phyloP scores from a whole-genome alignment of 2,329 filamentous ascomycete species.

The Clonostachys rosea region DNA sequence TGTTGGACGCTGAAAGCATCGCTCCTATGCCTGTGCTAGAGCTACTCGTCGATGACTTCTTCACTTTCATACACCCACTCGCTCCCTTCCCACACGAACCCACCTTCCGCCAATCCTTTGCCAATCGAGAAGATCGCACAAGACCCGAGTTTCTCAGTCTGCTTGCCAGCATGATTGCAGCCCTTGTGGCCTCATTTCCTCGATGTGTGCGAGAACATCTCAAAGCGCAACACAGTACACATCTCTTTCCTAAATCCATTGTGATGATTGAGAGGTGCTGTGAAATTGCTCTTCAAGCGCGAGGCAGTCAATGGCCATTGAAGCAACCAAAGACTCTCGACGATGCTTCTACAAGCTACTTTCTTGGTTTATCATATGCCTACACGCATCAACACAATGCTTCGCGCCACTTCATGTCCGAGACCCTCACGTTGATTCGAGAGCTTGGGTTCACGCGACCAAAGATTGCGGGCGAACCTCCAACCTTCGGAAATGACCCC shows the following conservation, averaged over 20 bases:
- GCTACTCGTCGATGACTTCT: conserved; percentile 74
- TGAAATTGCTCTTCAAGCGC: conserved; percentile 61
- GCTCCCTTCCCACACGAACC: conserved; percentile 76
- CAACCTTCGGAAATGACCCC: conserved; percentile 31
- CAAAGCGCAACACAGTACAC: conserved; percentile 58
- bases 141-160: conserved; percentile 66
- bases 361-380: conserved; percentile 60
- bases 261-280: conserved; percentile 68
- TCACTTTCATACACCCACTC: conserved; percentile 75
- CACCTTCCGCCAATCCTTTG: conserved; percentile 67
- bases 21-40: conserved; percentile 65
- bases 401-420: conserved; percentile 68
- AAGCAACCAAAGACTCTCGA: conserved; percentile 44
- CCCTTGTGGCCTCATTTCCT: conserved; percentile 72
- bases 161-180: conserved; percentile 69
- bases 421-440: conserved; percentile 64
- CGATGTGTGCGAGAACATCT: conserved; percentile 66
- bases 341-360: conserved; percentile 69
- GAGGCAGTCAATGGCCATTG: conserved; percentile 48
- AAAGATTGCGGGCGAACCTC: conserved; percentile 33
- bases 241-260: conserved; percentile 64
- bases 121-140: conserved; percentile 59
- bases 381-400: conserved; percentile 65
- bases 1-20: conserved; percentile 62
- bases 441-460: conserved; percentile 62